Evolutionary conservation across 331 rosid genomes (phyloP).

Genomic region (Quercus tomentella): DNA sequence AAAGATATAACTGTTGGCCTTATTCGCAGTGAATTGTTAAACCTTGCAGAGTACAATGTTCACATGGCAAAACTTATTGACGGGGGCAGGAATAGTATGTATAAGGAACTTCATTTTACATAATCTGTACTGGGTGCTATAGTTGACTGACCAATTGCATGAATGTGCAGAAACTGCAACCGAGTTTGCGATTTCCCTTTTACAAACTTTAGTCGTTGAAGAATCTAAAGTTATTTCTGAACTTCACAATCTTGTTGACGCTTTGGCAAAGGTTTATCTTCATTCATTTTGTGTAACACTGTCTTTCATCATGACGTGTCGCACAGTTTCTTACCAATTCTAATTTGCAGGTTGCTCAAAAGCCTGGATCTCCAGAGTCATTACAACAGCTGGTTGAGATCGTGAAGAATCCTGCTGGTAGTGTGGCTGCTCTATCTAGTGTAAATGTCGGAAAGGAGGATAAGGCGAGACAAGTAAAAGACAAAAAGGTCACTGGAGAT

Average conservation of each 20-base stretch:
- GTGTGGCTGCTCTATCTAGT: conserved; percentile 40
- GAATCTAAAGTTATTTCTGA: conserved; percentile 89
- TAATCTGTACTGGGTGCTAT: conserved; percentile 1
- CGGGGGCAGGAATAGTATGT: conserved; percentile 97
- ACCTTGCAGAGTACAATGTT: conserved; percentile 95
- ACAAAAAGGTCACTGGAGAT: conserved; percentile 60
- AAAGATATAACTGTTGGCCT: conserved; percentile 89
- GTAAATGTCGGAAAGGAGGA: conserved; percentile 76
- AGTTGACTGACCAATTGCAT: conserved; percentile 23
- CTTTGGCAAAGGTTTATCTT: conserved; percentile 73
- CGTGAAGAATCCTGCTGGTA: conserved; percentile 71
- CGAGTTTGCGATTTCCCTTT: conserved; percentile 80
- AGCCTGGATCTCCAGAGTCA: conserved; percentile 91
- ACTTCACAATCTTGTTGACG: conserved; percentile 94
- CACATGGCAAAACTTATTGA: conserved; percentile 97
- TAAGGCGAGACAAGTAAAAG: conserved; percentile 65
- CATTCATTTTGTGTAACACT: not conserved
- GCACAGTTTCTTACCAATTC: conserved; percentile 11
- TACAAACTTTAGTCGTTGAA: conserved; percentile 68
- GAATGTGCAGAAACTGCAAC: conserved; percentile 77
- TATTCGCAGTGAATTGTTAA: conserved; percentile 77
- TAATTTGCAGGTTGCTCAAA: conserved; percentile 66
- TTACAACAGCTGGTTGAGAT: conserved; percentile 81
- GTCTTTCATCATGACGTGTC: not conserved
- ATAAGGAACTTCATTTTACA: not conserved